Evolutionary conservation across 1,284 basidiomycete genomes (phyloP), one percentile per base, ranked within the genome.

Genomic region (Gomphus sp.): DNA sequence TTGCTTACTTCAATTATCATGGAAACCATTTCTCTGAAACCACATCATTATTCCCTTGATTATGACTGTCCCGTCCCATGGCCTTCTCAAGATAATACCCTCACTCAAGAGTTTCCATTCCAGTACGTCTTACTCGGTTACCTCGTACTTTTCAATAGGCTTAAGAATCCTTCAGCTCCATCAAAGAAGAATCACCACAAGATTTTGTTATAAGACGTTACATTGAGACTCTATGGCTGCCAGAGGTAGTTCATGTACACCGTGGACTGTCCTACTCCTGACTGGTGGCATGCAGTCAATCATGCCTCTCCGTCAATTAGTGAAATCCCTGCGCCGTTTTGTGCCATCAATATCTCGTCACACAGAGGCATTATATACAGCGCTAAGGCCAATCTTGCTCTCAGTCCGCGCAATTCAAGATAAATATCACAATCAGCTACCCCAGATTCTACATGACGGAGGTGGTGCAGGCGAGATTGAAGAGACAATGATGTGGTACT

Each of bases 211-310:
- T 52, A 64, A 66, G 11, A 63, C 58, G 64, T n/a, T 90, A 90
- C 69, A 76, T 87, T 44, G 85, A 88, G 65, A 87, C 82, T 64
- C 74, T 90, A 10, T 90, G 87, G 85, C 76, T 89, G 50, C 87
- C 87, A 54, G 80, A 88, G 73, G 87, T 84, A 59, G 49, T 22
- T 54, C 18, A 25, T 31, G 2, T 39, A 41, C 33, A 36, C 59
- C 25, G 43, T 22, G 2, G 14, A 44, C n/a, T 22, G 22, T 44
- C 43, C 16, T 18, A 44, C 4, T 56, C 47, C 52, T 18, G 48
- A 50, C 34, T 25, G 43, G 45, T 2, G 12, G 2, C 47, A 31
- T 49, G 43, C 61, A 90, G 87, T 85, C 85, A 2, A 79, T 87
- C 52, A 83, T 85, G 81, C 80, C 87, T 12, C 71, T 90, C 0